phyloP scores from a whole-genome alignment of 2,329 filamentous ascomycete species.

The Aschersonia sp. region DNA sequence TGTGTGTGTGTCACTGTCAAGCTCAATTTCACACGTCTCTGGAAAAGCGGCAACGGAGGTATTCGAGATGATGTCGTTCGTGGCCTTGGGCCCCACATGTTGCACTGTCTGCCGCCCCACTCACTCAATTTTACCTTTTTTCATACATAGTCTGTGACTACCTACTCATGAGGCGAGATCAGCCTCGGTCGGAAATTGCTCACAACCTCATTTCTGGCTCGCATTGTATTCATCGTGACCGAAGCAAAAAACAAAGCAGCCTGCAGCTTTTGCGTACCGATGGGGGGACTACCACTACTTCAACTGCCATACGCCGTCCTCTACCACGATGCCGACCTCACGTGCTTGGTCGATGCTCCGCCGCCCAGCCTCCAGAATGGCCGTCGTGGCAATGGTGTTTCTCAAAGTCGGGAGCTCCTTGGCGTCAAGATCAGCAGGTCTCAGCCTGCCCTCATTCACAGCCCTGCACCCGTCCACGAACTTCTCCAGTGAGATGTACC shows the following conservation, averaged over 20 bases:
- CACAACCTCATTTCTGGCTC: no score
- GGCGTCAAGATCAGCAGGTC: conserved; percentile 62
- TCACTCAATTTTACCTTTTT: no score
- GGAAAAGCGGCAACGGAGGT: no score
- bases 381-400: conserved; percentile 85
- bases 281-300: conserved; percentile 8
- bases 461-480: conserved; percentile 78
- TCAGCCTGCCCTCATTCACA: conserved; percentile 60
- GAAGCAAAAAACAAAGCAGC: no score
- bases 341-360: conserved; percentile 72
- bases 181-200: no score
- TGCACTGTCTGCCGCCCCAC: no score
- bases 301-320: conserved; percentile 55
- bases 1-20: no score
- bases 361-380: conserved; percentile 78
- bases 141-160: no score
- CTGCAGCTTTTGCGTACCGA: no score
- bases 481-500: conserved; percentile 90
- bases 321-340: conserved; percentile 58
- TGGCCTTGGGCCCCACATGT: conserved; percentile 5
- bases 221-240: no score
- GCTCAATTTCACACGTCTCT: no score
- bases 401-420: conserved; percentile 71
- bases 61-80: conserved; percentile 31
- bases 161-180: no score